Evolutionary conservation across 2,329 filamentous ascomycete species (phyloP).

Genomic region (Paraphoma sp.): DNA sequence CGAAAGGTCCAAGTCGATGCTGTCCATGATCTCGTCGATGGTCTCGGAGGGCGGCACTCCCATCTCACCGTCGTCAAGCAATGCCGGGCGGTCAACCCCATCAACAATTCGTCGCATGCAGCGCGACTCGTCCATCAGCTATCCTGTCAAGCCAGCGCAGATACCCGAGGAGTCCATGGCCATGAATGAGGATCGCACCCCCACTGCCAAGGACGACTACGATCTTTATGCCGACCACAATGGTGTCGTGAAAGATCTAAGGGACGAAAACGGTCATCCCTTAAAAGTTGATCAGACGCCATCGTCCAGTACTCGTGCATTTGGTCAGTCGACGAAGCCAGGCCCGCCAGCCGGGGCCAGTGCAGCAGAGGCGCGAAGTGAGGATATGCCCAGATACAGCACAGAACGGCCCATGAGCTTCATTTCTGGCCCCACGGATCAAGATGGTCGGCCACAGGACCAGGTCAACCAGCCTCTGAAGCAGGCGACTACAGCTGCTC

Average conservation of each 20-base stretch:
- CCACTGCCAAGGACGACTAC: constrained; percentile 31
- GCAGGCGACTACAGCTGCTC: background rate
- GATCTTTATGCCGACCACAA: constrained; percentile 48
- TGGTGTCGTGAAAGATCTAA: constrained; percentile 44
- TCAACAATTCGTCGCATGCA: constrained; percentile 36
- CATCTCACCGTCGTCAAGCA: constrained; percentile 37
- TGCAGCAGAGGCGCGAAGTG: constrained; percentile 21
- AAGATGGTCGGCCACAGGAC: constrained; percentile 43
- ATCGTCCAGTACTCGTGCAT: constrained; percentile 6
- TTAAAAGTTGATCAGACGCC: constrained; percentile 27
- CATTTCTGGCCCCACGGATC: constrained; percentile 40
- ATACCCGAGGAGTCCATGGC: constrained; percentile 31
- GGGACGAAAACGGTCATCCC: constrained; percentile 37
- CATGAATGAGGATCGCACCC: constrained; percentile 20
- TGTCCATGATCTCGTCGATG: constrained; percentile 46
- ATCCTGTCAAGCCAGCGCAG: constrained; percentile 22
- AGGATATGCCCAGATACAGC: constrained; percentile 32
- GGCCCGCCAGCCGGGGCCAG: constrained; percentile 5
- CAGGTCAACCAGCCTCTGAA: constrained; percentile 36
- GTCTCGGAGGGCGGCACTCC: constrained; percentile 39
- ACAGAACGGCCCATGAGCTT: constrained; percentile 48
- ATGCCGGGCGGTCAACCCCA: constrained; percentile 36
- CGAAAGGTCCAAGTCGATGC: constrained; percentile 41
- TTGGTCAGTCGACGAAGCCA: constrained; percentile 7
- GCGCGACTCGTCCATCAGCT: constrained; percentile 29